Percentiles rank a stretch among this genome's conserved stretches.
phyloP scores from a whole-genome alignment of 495 filamentous ascomycete species.

The Daldinia vernicosa region DNA sequence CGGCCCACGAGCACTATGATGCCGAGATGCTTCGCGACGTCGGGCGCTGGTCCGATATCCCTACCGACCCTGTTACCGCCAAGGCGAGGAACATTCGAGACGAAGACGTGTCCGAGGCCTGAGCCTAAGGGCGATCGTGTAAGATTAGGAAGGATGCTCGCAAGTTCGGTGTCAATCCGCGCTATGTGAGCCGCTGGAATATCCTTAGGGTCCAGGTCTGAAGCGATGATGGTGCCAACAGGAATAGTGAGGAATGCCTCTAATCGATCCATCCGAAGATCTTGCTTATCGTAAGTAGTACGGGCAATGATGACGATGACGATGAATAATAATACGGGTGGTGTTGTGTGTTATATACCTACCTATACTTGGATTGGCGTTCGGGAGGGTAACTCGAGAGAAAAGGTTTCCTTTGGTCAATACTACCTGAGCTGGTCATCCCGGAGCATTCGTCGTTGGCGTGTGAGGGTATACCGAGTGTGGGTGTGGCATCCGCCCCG shows the following conservation, averaged over 20 bases:
- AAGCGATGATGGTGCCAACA: conserved; percentile 4
- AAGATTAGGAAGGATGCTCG: conserved; percentile 1
- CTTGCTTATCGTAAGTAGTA: neutral
- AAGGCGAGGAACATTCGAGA: conserved; percentile 22
- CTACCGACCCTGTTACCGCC: conserved; percentile 11
- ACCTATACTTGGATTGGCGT: neutral
- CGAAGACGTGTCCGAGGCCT: conserved; percentile 8
- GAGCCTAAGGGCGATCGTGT: neutral
- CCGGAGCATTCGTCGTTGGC: too few species aligned
- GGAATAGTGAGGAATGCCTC: neutral
- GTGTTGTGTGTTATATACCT: too few species aligned
- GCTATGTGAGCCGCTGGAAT: neutral
- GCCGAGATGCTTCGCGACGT: conserved; percentile 16
- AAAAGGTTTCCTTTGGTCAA: neutral
- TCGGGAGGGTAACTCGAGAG: neutral
- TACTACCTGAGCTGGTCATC: too few species aligned
- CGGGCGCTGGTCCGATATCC: conserved; percentile 23
- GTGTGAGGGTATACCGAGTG: too few species aligned
- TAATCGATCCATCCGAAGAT: neutral
- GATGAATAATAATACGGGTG: neutral
- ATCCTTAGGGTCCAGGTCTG: neutral
- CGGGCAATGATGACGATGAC: neutral
- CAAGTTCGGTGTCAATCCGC: conserved; percentile 6
- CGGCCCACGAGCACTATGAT: neutral
- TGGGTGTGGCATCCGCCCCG: too few species aligned